Conservation (phyloP, 1,284 basidiomycete genomes). For the Schizophyllum amplum region DNA sequence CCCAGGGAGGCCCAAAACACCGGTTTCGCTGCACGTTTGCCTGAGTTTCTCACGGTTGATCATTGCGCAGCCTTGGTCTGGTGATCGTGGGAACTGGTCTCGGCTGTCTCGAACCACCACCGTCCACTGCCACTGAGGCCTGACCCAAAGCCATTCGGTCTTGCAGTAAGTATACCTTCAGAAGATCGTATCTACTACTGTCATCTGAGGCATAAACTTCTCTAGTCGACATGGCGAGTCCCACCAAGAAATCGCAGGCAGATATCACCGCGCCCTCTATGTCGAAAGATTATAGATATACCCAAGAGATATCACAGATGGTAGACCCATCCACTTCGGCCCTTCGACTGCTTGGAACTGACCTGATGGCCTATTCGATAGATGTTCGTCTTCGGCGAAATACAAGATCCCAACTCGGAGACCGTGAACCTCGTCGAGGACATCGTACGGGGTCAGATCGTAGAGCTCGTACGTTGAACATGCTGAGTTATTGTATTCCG, state of each 20-base stretch:
- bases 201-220: too few species aligned
- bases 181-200: too few species aligned
- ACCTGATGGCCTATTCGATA: constrained; percentile 20
- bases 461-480: constrained; percentile 82
- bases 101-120: background rate
- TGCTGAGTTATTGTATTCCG: background rate
- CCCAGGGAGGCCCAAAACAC: too few species aligned
- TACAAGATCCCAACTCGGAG: constrained; percentile 82
- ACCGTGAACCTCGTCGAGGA: constrained; percentile 93
- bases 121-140: too few species aligned
- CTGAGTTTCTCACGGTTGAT: background rate
- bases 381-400: constrained; percentile 98
- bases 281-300: constrained; percentile 40
- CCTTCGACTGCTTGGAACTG: background rate
- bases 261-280: background rate
- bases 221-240: background rate
- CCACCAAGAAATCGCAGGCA: background rate
- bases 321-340: constrained; percentile 15
- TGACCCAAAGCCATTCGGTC: too few species aligned
- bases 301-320: constrained; percentile 71
- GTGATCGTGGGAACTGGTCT: background rate
- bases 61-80: background rate
- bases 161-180: too few species aligned
- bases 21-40: too few species aligned
- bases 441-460: constrained; percentile 88